phyloP scores from a whole-genome alignment of 441 rosid species.

The Gossypium aridum region DNA sequence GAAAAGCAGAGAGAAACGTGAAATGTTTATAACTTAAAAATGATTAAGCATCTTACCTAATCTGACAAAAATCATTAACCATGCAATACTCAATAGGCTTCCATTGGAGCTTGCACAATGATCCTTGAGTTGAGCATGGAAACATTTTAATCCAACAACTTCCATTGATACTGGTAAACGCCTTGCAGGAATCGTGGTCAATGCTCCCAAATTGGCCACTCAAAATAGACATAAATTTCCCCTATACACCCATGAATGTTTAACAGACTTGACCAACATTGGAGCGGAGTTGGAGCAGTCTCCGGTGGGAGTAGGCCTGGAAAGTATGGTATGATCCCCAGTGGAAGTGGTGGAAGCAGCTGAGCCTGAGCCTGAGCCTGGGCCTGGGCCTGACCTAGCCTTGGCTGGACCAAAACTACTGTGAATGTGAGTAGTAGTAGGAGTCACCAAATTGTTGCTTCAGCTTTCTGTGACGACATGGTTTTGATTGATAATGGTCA shows the following conservation, averaged over 20 bases:
- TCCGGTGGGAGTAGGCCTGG: not conserved
- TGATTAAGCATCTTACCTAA: not conserved
- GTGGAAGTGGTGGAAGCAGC: not conserved
- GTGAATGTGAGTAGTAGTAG: not conserved
- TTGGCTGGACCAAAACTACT: not conserved
- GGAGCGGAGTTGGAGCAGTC: not conserved
- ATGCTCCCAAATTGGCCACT: not conserved
- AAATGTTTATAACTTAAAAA: not conserved
- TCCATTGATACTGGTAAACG: not conserved
- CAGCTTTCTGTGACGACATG: not conserved
- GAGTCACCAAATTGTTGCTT: not conserved
- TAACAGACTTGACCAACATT: not conserved
- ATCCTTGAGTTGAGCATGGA: not conserved
- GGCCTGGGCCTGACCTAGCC: not conserved
- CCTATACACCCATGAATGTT: not conserved
- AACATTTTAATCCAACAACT: slow-evolving; percentile 1
- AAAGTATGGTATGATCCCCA: not conserved
- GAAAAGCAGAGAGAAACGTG: not conserved
- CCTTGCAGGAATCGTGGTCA: not conserved
- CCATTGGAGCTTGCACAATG: not conserved
- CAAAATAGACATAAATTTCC: not conserved
- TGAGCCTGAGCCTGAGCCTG: too few relatives aligned
- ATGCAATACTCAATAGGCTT: not conserved
- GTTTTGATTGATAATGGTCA: not conserved
- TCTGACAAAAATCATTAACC: not conserved